Evolutionary conservation across 2,329 filamentous ascomycete genomes (phyloP), one percentile per base, ranked within the genome.

Genomic region (Bimuria novae-zelandiae): DNA sequence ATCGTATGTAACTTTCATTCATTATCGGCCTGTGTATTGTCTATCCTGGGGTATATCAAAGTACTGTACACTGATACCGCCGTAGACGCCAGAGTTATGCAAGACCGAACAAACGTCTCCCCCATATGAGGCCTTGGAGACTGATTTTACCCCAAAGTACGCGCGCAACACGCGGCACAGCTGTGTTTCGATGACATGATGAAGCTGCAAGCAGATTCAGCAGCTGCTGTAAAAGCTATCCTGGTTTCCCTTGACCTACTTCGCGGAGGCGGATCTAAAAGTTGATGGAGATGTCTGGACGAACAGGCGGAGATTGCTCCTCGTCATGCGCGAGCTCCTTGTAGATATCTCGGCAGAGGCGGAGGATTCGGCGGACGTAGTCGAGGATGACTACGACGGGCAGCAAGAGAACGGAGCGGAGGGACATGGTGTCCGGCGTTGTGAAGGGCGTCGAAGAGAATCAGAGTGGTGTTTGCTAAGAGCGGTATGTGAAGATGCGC

Each of bases 111-210:
- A 54, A 37, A 32, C 52, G 21, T 46, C 59, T 7, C 30, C 53
- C 19, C 44, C 54, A 25, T 57, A 56, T 47, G 50, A 52, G 1
- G 47, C 51, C 6, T 57, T 70, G 22, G 67, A 71, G 51, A 71
- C 68, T 7, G 68, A 71, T 47, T 71, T 68, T 42, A 71, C 68
- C 2, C 52, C 59, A 21, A 46, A 47, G 11, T 71, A 57, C 51
- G 46, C 52, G 25, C 39, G 41, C 7, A 57, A 45, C 22, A 62
- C 60, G 47, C 50, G 57, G 32, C 50, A 56, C 29, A 60, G 57
- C 30, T 52, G 49, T 22, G 40, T 54, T 0, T 49, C 41, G 10
- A 50, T 61, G 51, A 42, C 50, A 19, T 56, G 50, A 49, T 3
- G 23, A 14, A 7, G 4, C 40, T n/a, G 22, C 35, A 22, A 8